Evolutionary conservation across 306 rosid species (phyloP).

Genomic region (Urtica urens): DNA sequence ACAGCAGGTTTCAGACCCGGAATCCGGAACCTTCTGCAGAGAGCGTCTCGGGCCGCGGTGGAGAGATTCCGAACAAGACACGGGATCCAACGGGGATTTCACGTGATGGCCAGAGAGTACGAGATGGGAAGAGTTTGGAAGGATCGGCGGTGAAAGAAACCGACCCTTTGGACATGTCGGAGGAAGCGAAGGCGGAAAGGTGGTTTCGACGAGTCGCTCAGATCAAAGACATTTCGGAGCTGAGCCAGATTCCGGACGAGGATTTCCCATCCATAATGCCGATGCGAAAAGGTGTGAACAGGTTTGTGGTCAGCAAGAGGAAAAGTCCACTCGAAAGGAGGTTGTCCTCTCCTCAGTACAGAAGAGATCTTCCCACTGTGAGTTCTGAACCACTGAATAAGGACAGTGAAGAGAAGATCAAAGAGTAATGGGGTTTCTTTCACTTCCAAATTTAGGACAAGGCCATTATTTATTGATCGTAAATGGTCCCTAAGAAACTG

Average conservation of each 20-base stretch:
- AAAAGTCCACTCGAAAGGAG: slow-evolving; percentile 95
- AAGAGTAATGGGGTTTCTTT: neutral
- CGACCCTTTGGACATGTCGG: slow-evolving; percentile 93
- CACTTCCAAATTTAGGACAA: neutral
- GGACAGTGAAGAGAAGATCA: slow-evolving; percentile 49
- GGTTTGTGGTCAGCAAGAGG: slow-evolving; percentile 97
- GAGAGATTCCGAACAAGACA: slow-evolving; percentile 9
- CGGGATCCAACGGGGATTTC: slow-evolving; percentile 24
- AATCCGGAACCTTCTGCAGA: neutral
- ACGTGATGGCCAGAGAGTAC: slow-evolving; percentile 36
- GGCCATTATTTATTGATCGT: neutral
- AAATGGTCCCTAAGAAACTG: neutral
- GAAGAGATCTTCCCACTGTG: slow-evolving; percentile 71
- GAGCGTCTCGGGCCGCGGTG: slow-evolving; percentile 4
- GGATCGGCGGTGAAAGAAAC: slow-evolving; percentile 93
- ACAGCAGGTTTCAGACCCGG: neutral
- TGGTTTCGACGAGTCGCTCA: slow-evolving; percentile 96
- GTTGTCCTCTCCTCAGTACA: slow-evolving; percentile 82
- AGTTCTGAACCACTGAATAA: slow-evolving; percentile 58
- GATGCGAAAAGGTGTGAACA: slow-evolving; percentile 94
- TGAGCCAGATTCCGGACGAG: slow-evolving; percentile 95
- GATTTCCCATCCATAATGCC: slow-evolving; percentile 99
- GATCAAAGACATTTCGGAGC: slow-evolving; percentile 89
- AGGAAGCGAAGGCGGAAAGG: slow-evolving; percentile 96
- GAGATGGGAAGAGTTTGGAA: slow-evolving; percentile 80